Conservation (phyloP, 371 early-diverging fungal species). For the Dinochytrium kinnereticum region DNA sequence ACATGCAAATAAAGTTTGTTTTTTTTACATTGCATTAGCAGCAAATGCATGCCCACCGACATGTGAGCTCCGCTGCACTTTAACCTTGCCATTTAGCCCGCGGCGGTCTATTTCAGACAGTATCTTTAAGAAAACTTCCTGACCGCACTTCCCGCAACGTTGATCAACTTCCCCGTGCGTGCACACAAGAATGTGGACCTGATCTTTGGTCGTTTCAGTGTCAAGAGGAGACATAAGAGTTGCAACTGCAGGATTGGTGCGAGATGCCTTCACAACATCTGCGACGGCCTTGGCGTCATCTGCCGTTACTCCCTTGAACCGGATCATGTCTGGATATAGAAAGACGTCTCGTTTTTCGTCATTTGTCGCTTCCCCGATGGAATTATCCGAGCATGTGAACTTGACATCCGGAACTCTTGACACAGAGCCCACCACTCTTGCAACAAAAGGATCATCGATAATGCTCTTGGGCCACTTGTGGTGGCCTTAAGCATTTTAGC, state of each 20-base stretch:
- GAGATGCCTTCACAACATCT: conserved; percentile 15
- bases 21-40: conserved; percentile 31
- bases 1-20: too few relatives aligned
- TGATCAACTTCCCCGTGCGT: conserved; percentile 27
- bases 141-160: conserved; percentile 33
- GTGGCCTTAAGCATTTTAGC: not conserved
- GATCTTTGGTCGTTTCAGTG: not conserved
- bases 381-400: conserved; percentile 7
- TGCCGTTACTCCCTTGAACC: not conserved
- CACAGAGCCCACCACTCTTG: not conserved
- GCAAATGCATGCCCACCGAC: conserved; percentile 37
- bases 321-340: conserved; percentile 25
- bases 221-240: not conserved
- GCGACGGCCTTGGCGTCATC: conserved; percentile 3
- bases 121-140: not conserved
- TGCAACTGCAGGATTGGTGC: not conserved
- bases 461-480: conserved; percentile 1
- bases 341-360: conserved; percentile 13
- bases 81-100: not conserved
- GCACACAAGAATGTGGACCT: conserved; percentile 28
- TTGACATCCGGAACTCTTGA: conserved; percentile 3
- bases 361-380: not conserved
- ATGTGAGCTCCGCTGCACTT: conserved; percentile 22
- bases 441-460: not conserved
- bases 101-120: not conserved